phyloP scores from a whole-genome alignment of 129 eudicot species.

The Centaurea solstitialis region DNA sequence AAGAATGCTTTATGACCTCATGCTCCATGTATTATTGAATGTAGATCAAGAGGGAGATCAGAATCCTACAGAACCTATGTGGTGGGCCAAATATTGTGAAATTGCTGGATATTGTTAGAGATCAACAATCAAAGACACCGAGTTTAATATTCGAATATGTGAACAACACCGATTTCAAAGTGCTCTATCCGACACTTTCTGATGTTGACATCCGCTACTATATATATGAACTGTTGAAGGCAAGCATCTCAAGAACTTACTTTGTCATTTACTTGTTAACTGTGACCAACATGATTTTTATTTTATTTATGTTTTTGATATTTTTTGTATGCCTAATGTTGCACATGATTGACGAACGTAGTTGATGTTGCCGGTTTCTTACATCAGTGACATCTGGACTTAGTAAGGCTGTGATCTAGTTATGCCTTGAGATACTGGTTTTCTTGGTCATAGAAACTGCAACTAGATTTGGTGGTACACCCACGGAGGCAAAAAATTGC shows the following conservation, averaged over 20 bases:
- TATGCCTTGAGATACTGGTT: background rate
- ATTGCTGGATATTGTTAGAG: constrained; percentile 89
- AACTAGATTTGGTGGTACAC: background rate
- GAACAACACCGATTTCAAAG: constrained; percentile 89
- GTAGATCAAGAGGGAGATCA: constrained; percentile 98
- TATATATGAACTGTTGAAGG: constrained; percentile 90
- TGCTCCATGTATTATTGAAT: background rate
- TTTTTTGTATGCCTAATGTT: background rate
- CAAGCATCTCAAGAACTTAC: constrained; percentile 14
- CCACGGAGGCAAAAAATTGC: background rate
- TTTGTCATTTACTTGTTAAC: background rate
- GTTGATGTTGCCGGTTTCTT: background rate
- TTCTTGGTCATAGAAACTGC: background rate
- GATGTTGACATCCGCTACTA: constrained; percentile 89
- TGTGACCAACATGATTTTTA: background rate
- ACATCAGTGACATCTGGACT: background rate
- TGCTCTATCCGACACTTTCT: constrained; percentile 82
- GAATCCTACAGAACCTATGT: constrained; percentile 83
- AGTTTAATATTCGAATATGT: constrained; percentile 93
- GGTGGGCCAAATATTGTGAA: constrained; percentile 98
- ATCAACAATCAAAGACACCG: constrained; percentile 96
- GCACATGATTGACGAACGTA: background rate
- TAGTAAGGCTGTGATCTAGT: background rate
- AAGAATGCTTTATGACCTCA: background rate
- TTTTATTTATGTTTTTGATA: background rate